Evolutionary conservation across 192 early-diverging fungal genomes (phyloP), one percentile per base, ranked within the genome.

Genomic region (Backusella morwellensis): DNA sequence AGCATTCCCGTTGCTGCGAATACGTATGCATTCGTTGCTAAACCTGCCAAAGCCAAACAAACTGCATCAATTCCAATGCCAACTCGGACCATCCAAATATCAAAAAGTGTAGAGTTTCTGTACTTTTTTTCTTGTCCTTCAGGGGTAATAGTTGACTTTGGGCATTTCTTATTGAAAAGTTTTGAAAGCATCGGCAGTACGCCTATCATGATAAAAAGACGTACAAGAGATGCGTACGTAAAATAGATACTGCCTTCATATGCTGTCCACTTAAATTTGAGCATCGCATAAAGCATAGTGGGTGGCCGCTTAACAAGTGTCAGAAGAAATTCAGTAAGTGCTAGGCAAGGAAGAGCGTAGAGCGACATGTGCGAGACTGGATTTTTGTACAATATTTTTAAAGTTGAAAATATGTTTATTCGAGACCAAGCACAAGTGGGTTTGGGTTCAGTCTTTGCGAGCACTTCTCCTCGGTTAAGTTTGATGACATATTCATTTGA

Each of bases 31-130:
- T 32, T 72, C 1, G 78, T 78, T 5, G 83, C 80, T 21, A 87
- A 44, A 12, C 84, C 87, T 9, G 77, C 79, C 0, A 77, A 56
- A 1, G 78, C 23, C 23, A 85, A 78, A 34, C 78, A 78, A 17
- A 73, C 1, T 1, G 73, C 80, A 68, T 85, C 87, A 19, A 88
- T 75, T 0, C 79, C 9, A 26, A 78, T 81, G 2, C 85, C 85
- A 2, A 83, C 12, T 35, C 88, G 83, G n/a, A 90, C 69, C 29
- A 86, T 66, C 88, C 88, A 90, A 23, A 83, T 72, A 40, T 90
- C 87, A 50, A 85, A 82, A 59, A 73, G 73, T 4, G 77, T 47
- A 40, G 73, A 77, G 35, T 54, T 23, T 19, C 59, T 40, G 15
- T 73, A 26, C 12, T 66, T 32, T 42, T 72, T 59, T 8, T 44